Percentiles rank a stretch among this genome's conserved stretches.
Conservation (phyloP, 768 basidiomycete species). For the Podaxis sp. region DNA sequence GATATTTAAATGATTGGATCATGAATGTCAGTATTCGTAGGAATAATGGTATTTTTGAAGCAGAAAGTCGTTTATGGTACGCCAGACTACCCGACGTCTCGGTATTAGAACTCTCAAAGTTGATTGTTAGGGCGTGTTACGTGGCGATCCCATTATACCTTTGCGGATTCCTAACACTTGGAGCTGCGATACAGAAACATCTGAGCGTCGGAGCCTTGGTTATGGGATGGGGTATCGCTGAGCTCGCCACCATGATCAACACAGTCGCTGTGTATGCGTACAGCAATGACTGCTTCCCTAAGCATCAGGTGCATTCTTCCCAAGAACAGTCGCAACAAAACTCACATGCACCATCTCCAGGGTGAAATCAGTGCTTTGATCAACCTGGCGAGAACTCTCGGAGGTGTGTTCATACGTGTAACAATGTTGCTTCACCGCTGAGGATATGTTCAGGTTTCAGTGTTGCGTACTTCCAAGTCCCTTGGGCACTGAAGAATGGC, state of each 20-base stretch:
- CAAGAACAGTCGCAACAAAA: slow-evolving; percentile 13
- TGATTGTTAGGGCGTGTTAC: slow-evolving; percentile 42
- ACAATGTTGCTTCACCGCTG: neutral
- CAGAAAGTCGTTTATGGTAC: slow-evolving; percentile 47
- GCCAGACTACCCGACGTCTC: slow-evolving; percentile 3
- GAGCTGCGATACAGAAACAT: slow-evolving; percentile 44
- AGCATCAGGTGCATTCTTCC: slow-evolving; percentile 23
- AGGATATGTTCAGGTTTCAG: slow-evolving; percentile 31
- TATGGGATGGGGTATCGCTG: slow-evolving; percentile 57
- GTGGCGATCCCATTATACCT: slow-evolving; percentile 51
- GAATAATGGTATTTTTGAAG: slow-evolving; percentile 35
- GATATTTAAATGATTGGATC: slow-evolving; percentile 32
- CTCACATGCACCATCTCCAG: slow-evolving; percentile 11
- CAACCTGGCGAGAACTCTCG: slow-evolving; percentile 48
- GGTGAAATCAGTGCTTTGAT: slow-evolving; percentile 56
- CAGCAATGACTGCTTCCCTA: slow-evolving; percentile 20
- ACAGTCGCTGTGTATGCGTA: slow-evolving; percentile 48
- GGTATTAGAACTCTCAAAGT: too few relatives aligned
- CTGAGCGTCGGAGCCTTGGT: slow-evolving; percentile 42
- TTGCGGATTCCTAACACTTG: slow-evolving; percentile 47
- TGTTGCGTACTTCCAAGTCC: slow-evolving; percentile 55
- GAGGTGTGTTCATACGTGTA: slow-evolving; percentile 23
- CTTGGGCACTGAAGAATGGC: slow-evolving; percentile 48
- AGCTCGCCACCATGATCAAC: slow-evolving; percentile 45
- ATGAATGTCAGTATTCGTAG: slow-evolving; percentile 24